Evolutionary conservation across 305 asterid species (phyloP).

Genomic region (Caryopteris hybrid): DNA sequence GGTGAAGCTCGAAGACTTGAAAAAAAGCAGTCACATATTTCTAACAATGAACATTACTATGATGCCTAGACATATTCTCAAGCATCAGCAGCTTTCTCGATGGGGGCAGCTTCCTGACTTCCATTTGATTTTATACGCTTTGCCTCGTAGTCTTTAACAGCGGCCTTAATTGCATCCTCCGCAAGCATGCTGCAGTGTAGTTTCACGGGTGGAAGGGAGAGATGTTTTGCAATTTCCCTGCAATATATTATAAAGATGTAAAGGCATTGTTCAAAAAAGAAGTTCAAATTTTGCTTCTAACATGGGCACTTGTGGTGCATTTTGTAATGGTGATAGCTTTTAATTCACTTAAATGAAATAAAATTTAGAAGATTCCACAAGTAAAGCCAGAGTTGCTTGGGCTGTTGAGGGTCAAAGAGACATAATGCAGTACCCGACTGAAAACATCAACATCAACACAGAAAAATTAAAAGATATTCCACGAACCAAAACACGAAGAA

Average conservation of each 20-base stretch:
- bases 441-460: not conserved
- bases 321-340: not conserved
- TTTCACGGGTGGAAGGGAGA: slow-evolving; percentile 89
- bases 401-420: not conserved
- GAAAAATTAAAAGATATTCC: not conserved
- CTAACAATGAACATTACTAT: not conserved
- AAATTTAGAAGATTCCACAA: not conserved
- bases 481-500: not conserved
- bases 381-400: not conserved
- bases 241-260: not conserved
- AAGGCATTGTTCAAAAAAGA: not conserved
- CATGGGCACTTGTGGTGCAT: too few species aligned
- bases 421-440: not conserved
- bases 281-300: too few species aligned
- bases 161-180: slow-evolving; percentile 91
- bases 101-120: slow-evolving; percentile 24
- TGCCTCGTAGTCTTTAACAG: slow-evolving; percentile 69
- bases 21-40: not conserved
- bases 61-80: slow-evolving; percentile 23
- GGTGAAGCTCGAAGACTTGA: not conserved
- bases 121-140: slow-evolving; percentile 41
- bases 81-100: slow-evolving; percentile 50
- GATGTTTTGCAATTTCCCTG: slow-evolving; percentile 93
- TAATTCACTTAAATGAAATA: not conserved
- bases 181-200: slow-evolving; percentile 97